phyloP scores from a whole-genome alignment of 345 rosid species.

The Aquilaria sinensis region DNA sequence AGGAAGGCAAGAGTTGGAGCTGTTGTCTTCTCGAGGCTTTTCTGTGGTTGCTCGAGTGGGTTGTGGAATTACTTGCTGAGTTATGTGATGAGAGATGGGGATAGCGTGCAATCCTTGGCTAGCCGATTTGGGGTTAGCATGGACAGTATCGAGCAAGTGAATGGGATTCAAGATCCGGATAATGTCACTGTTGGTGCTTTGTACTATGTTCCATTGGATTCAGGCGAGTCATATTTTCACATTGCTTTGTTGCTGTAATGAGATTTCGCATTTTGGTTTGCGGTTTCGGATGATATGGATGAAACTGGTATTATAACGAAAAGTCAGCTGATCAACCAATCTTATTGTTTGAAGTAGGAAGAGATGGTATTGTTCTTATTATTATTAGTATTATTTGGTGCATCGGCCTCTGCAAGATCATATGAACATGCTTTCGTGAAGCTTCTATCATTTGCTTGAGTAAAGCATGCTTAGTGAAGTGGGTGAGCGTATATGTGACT shows the following conservation, averaged over 20 bases:
- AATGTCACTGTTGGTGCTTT: slow-evolving; percentile 71
- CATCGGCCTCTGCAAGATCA: neutral
- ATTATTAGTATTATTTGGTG: slow-evolving; percentile 3
- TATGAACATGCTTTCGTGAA: neutral
- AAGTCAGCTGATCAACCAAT: neutral
- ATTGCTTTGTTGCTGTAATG: neutral
- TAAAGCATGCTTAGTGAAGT: neutral
- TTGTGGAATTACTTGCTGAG: slow-evolving; percentile 96
- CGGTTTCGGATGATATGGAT: neutral
- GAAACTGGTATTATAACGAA: too few species aligned
- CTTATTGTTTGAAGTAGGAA: neutral
- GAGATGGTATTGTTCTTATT: neutral
- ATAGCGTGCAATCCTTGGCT: slow-evolving; percentile 73
- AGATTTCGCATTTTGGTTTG: neutral
- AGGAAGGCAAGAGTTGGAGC: slow-evolving; percentile 52
- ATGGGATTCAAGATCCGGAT: slow-evolving; percentile 73
- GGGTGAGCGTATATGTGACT: neutral
- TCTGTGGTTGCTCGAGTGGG: slow-evolving; percentile 94
- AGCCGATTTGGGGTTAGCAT: slow-evolving; percentile 92
- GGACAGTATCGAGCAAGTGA: slow-evolving; percentile 70
- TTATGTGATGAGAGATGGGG: slow-evolving; percentile 70
- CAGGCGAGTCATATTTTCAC: slow-evolving; percentile 42
- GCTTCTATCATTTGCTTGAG: slow-evolving; percentile 1
- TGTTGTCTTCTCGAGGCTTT: slow-evolving; percentile 73
- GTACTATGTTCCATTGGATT: slow-evolving; percentile 76